Base-by-base conservation (phyloP, 2,329 filamentous ascomycete species). In the Aspergillus costaricaensis region DNA sequence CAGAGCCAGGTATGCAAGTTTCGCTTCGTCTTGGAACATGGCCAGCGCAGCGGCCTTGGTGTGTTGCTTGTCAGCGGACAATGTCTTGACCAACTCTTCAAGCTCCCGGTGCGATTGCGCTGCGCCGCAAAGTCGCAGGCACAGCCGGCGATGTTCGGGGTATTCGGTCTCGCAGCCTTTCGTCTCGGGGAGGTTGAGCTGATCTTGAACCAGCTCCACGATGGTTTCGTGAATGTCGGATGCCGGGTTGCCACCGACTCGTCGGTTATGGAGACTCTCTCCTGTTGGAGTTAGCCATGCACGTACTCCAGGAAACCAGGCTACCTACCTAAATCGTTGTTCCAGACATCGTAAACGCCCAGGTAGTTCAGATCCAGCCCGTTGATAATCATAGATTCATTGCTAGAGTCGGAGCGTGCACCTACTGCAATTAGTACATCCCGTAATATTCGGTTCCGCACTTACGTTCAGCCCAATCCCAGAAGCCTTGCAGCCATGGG, bases 1-100 rank as follows among this genome's bases (percentile, higher is more conserved):
- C 14, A 89, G 76, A 1, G 85, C 79, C 44, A 82, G 76, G 39
- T 86, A 80, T 3, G 86, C 86, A 6, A 88, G 74, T 59, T 86
- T 83, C 30, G 82, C 81, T 67, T 86, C 80, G 54, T 83, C 82
- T 60, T 87, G 83, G 64, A 88, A 85, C 4, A 88, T 79, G 3
- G 86, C 86, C 44, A 88, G 73, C 1, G 86, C 85, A 54, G 88
- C 85, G 15, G 86, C 86, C 74, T 87, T 87, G 53, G 87, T 87
- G 63, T 85, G 80, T 48, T 86, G 78, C 15, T 81, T 81, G 51
- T 82, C 74, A 5, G 81, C 74, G 10, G 86, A 80, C 10, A 88
- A 75, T 3, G 79, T 74, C 60, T 82, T 74, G 70, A 87, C 74
- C 66, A 77, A 62, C 67, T 79, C 67, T 77, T 84, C 65, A 74